These are phyloP conservation scores for Aspergillus panamensis DNA, from an alignment of 495 filamentous ascomycete species.

Conservation along the genomic window DNA sequence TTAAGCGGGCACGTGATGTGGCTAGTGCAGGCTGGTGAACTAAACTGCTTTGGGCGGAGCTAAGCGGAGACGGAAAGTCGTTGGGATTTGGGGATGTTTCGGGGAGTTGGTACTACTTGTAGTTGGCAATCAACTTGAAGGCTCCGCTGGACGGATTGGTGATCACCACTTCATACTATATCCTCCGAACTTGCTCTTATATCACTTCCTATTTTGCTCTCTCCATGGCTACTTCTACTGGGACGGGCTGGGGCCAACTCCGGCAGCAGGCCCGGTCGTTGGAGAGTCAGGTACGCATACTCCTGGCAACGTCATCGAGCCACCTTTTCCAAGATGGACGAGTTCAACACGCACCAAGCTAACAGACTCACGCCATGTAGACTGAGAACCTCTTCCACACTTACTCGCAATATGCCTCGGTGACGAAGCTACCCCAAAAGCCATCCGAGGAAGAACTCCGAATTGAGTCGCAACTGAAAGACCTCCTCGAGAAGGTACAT, in stretches of 20 bases:
- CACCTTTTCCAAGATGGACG: background rate
- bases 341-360: background rate
- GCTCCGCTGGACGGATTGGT: slow-evolving; percentile 16
- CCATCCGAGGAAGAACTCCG: slow-evolving; percentile 80
- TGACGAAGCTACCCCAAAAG: slow-evolving; percentile 72
- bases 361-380: slow-evolving; percentile 39
- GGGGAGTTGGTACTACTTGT: no score
- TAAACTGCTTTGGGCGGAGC: background rate
- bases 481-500: slow-evolving; percentile 67
- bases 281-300: slow-evolving; percentile 75
- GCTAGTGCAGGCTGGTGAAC: background rate
- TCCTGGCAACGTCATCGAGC: background rate
- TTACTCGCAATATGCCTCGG: slow-evolving; percentile 90
- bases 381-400: slow-evolving; percentile 91
- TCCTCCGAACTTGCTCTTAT: background rate
- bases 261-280: slow-evolving; percentile 87
- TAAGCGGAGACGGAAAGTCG: background rate
- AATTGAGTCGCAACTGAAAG: slow-evolving; percentile 77
- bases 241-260: slow-evolving; percentile 91
- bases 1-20: slow-evolving; percentile 39
- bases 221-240: slow-evolving; percentile 68
- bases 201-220: background rate
- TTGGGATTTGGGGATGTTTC: background rate
- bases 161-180: background rate
- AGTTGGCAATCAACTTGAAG: no score